Conservation (phyloP, 2,329 filamentous ascomycete genomes). For the Mycosphaerella sp. region DNA sequence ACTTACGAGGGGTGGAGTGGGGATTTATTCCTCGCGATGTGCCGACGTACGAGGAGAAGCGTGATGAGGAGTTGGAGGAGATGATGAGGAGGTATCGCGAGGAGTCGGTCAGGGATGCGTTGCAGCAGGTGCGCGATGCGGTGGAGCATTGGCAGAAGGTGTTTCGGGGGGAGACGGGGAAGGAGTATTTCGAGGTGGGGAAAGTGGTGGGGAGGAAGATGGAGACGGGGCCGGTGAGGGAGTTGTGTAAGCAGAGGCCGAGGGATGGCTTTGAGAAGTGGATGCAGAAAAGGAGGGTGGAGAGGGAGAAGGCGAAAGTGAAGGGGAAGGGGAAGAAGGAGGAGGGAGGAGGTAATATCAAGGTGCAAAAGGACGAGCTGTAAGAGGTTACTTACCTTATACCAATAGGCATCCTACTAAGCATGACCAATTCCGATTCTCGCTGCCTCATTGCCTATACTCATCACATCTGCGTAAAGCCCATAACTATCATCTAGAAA, state of each 20-base stretch:
- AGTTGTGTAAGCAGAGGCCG: constrained; percentile 53
- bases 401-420: no score
- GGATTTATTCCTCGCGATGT: constrained; percentile 66
- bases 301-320: constrained; percentile 7
- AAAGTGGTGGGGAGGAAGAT: constrained; percentile 62
- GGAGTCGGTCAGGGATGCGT: constrained; percentile 60
- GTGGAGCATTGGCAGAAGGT: constrained; percentile 78
- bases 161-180: constrained; percentile 58
- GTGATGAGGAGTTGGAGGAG: constrained; percentile 22
- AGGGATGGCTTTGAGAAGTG: constrained; percentile 28
- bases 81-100: constrained; percentile 41
- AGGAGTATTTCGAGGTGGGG: constrained; percentile 77
- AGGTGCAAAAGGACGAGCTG: constrained; percentile 8
- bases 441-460: no score
- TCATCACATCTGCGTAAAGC: no score
- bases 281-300: constrained; percentile 13
- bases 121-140: constrained; percentile 57
- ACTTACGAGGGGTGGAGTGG: constrained; percentile 78
- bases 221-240: constrained; percentile 44
- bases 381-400: no score
- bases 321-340: no score
- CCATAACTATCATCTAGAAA: no score
- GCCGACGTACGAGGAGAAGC: constrained; percentile 27
- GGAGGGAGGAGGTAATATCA: constrained; percentile 8
- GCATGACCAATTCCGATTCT: no score